Evolutionary conservation across 768 basidiomycete species (phyloP), one percentile per base, ranked within the genome.

Genomic region (Mycena albidolilacea): DNA sequence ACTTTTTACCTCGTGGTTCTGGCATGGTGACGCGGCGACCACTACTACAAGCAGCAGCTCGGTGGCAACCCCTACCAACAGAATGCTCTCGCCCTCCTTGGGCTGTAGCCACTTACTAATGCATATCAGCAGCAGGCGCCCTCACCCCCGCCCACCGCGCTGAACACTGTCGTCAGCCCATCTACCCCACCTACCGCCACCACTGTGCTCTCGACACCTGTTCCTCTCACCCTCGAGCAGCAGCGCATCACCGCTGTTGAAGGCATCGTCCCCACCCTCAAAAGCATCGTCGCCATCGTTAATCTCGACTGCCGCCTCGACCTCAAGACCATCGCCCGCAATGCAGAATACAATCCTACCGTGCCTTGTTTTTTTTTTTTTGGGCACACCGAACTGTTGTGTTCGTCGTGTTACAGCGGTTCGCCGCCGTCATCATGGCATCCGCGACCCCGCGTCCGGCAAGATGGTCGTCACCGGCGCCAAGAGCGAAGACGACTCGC

Each of bases 381-480:
- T 3, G 30, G 85, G 79, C 84, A 87, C 87, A 85, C 87, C 89
- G 88, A 90, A 88, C 90, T 90, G 85, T 64, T 69, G 85, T 87
- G 84, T 86, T 86, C 44, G 61, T 46, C 85, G 79, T 84, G 76
- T 81, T 80, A 85, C 87, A 99, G 98, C 98, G 98, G 93, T 99
- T 99, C 87, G 98, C 98, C 78, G 98, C 98, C 72, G 98, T 99
- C 77, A 99, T 99, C 86, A 99, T 99, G 98, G 98, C 84, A 99
- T 99, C 80, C 97, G 98, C 77, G 98, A 99, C 84, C 99, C 99
- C 83, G 98, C 98, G 43, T 97, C 96, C 70, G 98, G 98, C 81
- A 99, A 99, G 90, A 99, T 99, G 95, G 98, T 99, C 82, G 97
- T 99, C 70, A 99, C 98, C 48, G 98, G 98, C 81, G 98, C 98